Base-by-base conservation (phyloP, 2,329 filamentous ascomycete species). In the Aspergillus fumigatus region DNA sequence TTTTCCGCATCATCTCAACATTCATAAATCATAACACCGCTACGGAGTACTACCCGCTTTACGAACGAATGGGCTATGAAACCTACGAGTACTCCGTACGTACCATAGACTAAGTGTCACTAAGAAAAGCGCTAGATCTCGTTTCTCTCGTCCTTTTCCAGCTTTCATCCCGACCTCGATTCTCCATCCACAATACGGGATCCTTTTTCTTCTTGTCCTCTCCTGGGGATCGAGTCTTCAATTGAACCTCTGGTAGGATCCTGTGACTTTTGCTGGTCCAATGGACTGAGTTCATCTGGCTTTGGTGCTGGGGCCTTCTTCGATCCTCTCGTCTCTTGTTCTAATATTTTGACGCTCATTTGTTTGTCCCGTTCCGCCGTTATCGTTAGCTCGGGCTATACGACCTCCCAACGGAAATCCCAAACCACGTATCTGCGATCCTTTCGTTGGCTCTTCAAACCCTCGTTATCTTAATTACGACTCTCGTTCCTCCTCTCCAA, bases 201-300 rank as follows among this genome's bases (percentile, higher is more conserved):
- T 51, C 54, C 59, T 48, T 56, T 54, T 56, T 51, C 61, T 54
- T 56, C 53, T 49, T 48, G 47, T 52, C 54, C 52, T 54, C 56
- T 57, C 54, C 29, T 50, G 48, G 61, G 49, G 55, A 63, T 60
- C 51, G 59, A 59, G 57, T 57, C 59, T 63, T 56, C 56, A 55
- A 61, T 62, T 63, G 58, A 59, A 51, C 63, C 64, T 66, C 65
- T 68, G 65, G 65, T 62, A 68, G 66, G 67, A 61, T 67, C 59
- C 60, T 63, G 66, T 62, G 62, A 59, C 57, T 62, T 59, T 57
- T 59, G 38, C 55, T 61, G 60, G 56, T 50, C 29, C 26, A 57
- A 53, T 49, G 56, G 54, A 21, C 25, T 40, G 38, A 43, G 40
- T 23, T 41, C 54, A 56, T 35, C 27, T 38, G 47, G 35, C 27